Conservation (phyloP, 2,329 filamentous ascomycete species). For the Thielaviopsis euricoi region DNA sequence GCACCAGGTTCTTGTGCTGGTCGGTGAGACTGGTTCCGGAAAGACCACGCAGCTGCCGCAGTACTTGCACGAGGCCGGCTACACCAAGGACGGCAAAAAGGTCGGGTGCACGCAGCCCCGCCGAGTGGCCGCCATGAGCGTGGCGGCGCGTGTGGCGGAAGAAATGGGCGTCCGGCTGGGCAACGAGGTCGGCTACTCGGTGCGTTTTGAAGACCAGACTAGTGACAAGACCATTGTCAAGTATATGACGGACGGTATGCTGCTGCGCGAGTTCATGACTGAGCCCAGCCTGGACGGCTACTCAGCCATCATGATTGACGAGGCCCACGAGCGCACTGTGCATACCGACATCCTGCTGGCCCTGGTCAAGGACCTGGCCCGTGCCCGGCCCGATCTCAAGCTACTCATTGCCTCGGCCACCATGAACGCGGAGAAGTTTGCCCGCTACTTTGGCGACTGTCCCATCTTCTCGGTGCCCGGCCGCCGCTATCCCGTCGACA, state of each 20-base stretch:
- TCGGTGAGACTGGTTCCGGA: constrained; percentile 86
- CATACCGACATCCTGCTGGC: constrained; percentile 82
- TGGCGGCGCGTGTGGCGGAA: constrained; percentile 88
- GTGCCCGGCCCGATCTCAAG: constrained; percentile 71
- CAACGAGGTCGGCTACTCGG: constrained; percentile 83
- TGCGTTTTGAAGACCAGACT: constrained; percentile 86
- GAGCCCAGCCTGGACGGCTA: constrained; percentile 73
- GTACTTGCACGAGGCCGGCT: constrained; percentile 82
- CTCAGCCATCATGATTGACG: constrained; percentile 86
- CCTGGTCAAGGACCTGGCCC: constrained; percentile 73
- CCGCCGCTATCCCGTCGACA: constrained; percentile 73
- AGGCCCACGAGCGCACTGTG: constrained; percentile 87
- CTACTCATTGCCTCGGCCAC: constrained; percentile 87
- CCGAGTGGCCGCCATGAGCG: constrained; percentile 92
- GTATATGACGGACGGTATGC: constrained; percentile 96
- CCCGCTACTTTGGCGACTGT: constrained; percentile 77
- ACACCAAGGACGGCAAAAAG: constrained; percentile 68
- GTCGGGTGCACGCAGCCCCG: constrained; percentile 89
- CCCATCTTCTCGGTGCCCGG: constrained; percentile 94
- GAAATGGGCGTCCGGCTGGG: constrained; percentile 84
- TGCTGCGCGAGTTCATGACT: constrained; percentile 76
- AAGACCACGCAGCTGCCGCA: constrained; percentile 94
- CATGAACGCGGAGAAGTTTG: constrained; percentile 85
- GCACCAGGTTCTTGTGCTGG: constrained; percentile 77
- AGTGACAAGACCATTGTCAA: constrained; percentile 83